These are phyloP conservation scores for Gossypium bickii DNA, from an alignment of 345 rosid species.

Conservation along the genomic window DNA sequence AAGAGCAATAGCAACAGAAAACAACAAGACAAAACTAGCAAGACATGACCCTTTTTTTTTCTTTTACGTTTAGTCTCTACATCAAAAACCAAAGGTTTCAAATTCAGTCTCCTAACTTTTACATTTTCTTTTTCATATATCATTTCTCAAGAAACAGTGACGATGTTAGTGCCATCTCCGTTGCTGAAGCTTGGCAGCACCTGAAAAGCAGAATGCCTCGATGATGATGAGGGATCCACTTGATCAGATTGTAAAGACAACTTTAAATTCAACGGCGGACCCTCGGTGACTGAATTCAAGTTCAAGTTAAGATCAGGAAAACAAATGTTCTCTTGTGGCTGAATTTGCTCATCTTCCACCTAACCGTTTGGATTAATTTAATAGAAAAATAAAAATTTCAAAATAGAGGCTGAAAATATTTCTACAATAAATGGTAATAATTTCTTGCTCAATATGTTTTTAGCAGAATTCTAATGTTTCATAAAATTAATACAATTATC, in stretches of 20 bases:
- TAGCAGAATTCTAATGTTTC: background rate
- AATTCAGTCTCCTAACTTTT: slow-evolving; percentile 26
- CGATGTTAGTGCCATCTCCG: slow-evolving; percentile 63
- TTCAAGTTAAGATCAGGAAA: slow-evolving; percentile 22
- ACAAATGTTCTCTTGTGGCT: slow-evolving; percentile 14
- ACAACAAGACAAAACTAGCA: slow-evolving; percentile 6
- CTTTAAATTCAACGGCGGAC: slow-evolving; percentile 52
- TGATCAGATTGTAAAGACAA: slow-evolving; percentile 46
- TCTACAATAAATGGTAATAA: background rate
- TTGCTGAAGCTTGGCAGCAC: slow-evolving; percentile 44
- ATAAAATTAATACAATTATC: background rate
- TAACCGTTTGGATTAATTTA: slow-evolving; percentile 14
- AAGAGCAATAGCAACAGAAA: slow-evolving; percentile 2
- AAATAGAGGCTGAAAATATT: background rate
- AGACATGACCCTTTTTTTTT: slow-evolving; percentile 16
- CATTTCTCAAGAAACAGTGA: slow-evolving; percentile 50
- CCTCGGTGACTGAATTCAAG: slow-evolving; percentile 24
- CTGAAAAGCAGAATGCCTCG: slow-evolving; percentile 47
- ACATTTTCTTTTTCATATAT: background rate
- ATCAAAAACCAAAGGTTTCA: slow-evolving; percentile 27
- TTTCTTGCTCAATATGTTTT: background rate
- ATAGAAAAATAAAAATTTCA: background rate
- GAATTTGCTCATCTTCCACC: slow-evolving; percentile 58
- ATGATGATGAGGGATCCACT: slow-evolving; percentile 32
- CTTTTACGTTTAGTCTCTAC: slow-evolving; percentile 37